phyloP scores from a whole-genome alignment of 805 yeast genomes.

The Kodamaea kakaduensis region DNA sequence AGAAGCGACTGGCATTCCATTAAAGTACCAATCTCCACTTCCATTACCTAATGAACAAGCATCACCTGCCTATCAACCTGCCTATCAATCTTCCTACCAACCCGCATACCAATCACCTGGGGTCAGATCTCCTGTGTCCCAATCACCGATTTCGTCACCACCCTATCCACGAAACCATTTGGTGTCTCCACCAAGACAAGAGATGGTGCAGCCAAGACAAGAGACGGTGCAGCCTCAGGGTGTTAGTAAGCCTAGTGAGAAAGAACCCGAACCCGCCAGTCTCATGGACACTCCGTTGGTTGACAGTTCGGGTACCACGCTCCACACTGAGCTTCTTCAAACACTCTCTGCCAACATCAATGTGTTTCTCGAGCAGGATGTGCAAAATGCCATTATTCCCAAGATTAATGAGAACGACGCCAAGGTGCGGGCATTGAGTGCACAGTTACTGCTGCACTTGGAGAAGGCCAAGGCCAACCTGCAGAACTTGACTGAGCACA shows the following conservation, averaged over 20 bases:
- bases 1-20: slow-evolving; percentile 20
- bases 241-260: neutral
- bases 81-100: neutral
- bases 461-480: slow-evolving; percentile 36
- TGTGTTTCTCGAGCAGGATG: slow-evolving; percentile 1
- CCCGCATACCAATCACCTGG: too few relatives aligned
- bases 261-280: neutral
- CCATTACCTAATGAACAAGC: too few relatives aligned
- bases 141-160: too few relatives aligned
- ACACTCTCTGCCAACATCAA: slow-evolving; percentile 8
- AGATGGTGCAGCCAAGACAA: too few relatives aligned
- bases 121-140: too few relatives aligned
- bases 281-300: slow-evolving; percentile 6
- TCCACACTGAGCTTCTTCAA: slow-evolving; percentile 6
- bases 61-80: neutral
- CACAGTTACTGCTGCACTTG: slow-evolving; percentile 33
- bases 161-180: too few relatives aligned
- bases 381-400: slow-evolving; percentile 4
- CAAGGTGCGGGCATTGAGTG: slow-evolving; percentile 26
- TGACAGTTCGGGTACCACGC: slow-evolving; percentile 1
- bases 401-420: slow-evolving; percentile 8
- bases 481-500: slow-evolving; percentile 27
- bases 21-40: slow-evolving; percentile 30
- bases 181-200: too few relatives aligned
- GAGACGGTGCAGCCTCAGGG: neutral